phyloP scores from a whole-genome alignment of 331 rosid genomes.

The Prunus yedoensis region DNA sequence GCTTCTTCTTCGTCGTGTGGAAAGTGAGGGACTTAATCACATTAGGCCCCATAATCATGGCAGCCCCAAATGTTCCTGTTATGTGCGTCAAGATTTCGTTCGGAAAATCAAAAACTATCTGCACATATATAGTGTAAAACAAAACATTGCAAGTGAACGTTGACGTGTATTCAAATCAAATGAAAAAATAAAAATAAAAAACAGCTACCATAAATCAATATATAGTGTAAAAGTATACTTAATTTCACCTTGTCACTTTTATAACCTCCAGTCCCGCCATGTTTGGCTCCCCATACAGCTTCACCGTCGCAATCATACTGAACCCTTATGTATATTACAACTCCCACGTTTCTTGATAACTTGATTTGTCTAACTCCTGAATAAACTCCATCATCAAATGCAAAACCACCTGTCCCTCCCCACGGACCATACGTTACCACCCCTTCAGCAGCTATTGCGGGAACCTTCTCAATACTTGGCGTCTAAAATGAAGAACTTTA shows the following conservation, averaged over 20 bases:
- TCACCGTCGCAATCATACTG: conserved; percentile 70
- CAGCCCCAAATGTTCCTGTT: conserved; percentile 66
- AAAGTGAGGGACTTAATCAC: conserved; percentile 74
- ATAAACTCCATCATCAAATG: conserved; percentile 72
- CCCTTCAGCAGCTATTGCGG: conserved; percentile 27
- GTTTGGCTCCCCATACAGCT: conserved; percentile 62
- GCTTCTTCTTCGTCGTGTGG: conserved; percentile 55
- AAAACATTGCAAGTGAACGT: neutral
- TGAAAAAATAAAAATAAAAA: too few species aligned
- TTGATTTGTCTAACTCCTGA: conserved; percentile 69
- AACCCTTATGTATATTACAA: conserved; percentile 59
- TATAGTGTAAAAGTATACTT: neutral
- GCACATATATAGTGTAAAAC: conserved; percentile 10
- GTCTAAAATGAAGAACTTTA: conserved; percentile 34
- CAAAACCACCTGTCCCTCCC: conserved; percentile 73
- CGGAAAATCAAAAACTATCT: conserved; percentile 76
- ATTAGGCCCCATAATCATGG: conserved; percentile 75
- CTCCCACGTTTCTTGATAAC: conserved; percentile 69
- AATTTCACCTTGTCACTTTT: conserved; percentile 65
- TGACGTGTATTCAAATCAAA: neutral
- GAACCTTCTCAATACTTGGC: conserved; percentile 26
- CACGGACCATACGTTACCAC: conserved; percentile 73
- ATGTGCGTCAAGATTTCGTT: conserved; percentile 78
- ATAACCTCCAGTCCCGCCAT: conserved; percentile 85
- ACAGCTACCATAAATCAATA: neutral